Percentiles rank a stretch among this genome's conserved stretches.
These are phyloP conservation scores for Colletotrichum australisinense DNA, from an alignment of 2,329 filamentous ascomycete species.

Conservation along the genomic window DNA sequence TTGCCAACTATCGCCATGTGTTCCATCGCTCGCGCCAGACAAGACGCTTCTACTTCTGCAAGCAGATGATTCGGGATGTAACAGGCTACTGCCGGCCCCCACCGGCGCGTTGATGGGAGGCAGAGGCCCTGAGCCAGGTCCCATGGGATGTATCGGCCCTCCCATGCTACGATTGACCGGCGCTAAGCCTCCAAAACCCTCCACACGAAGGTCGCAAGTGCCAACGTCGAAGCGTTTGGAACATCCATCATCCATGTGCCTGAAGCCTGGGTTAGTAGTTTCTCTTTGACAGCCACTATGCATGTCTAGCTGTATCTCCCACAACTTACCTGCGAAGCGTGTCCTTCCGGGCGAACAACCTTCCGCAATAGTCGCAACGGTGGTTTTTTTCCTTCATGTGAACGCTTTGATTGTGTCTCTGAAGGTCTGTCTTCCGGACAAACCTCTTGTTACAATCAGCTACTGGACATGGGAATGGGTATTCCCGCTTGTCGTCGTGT, in stretches of 20 bases:
- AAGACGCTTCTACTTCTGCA: slow-evolving; percentile 13
- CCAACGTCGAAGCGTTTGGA: slow-evolving; percentile 73
- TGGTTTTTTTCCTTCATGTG: slow-evolving; percentile 80
- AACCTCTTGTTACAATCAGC: slow-evolving; percentile 79
- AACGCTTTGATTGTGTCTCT: slow-evolving; percentile 72
- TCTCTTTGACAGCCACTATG: background rate
- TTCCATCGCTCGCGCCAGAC: slow-evolving; percentile 13
- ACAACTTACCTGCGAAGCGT: slow-evolving; percentile 78
- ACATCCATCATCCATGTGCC: slow-evolving; percentile 83
- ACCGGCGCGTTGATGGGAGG: slow-evolving; percentile 25
- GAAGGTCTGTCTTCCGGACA: slow-evolving; percentile 84
- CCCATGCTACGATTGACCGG: slow-evolving; percentile 32
- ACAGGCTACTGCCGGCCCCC: background rate
- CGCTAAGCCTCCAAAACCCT: slow-evolving; percentile 41
- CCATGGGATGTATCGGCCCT: slow-evolving; percentile 17
- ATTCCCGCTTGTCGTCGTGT: slow-evolving; percentile 79
- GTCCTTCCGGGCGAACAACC: slow-evolving; percentile 82
- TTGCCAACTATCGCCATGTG: slow-evolving; percentile 23
- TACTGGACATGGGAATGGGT: slow-evolving; percentile 75
- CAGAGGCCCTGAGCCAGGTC: slow-evolving; percentile 12
- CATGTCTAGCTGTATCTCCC: background rate
- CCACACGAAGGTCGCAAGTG: slow-evolving; percentile 58
- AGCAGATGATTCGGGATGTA: slow-evolving; percentile 15
- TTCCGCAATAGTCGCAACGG: slow-evolving; percentile 76
- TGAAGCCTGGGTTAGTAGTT: slow-evolving; percentile 46